phyloP scores from a whole-genome alignment of 2,329 filamentous ascomycete species.

The Clonostachys rosea region DNA sequence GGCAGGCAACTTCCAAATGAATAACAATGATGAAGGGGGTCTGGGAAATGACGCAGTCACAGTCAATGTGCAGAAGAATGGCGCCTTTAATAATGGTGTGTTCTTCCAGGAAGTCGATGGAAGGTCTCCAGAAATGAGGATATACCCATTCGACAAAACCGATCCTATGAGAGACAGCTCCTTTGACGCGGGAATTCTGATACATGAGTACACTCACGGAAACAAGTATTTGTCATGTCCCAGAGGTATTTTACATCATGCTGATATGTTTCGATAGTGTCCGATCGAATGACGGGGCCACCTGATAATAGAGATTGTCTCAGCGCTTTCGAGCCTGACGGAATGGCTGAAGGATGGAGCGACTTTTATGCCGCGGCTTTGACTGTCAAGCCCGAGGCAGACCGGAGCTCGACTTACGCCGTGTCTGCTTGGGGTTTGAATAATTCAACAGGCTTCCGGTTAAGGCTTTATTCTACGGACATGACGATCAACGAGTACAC shows the following conservation, averaged over 20 bases:
- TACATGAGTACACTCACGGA: constrained; percentile 45
- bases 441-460: constrained; percentile 31
- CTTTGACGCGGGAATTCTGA: constrained; percentile 49
- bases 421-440: constrained; percentile 40
- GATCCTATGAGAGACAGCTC: constrained; percentile 38
- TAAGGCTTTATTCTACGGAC: constrained; percentile 41
- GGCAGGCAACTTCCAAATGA: constrained; percentile 49
- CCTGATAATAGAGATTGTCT: constrained; percentile 41
- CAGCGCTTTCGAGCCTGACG: constrained; percentile 30
- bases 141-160: constrained; percentile 44
- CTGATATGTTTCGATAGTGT: constrained; percentile 15
- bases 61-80: constrained; percentile 43
- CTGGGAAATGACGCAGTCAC: constrained; percentile 40
- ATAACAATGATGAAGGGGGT: constrained; percentile 45
- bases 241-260: no score
- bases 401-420: constrained; percentile 29
- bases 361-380: constrained; percentile 44
- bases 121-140: constrained; percentile 14
- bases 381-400: constrained; percentile 36
- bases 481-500: constrained; percentile 28
- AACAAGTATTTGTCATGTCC: constrained; percentile 22
- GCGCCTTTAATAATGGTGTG: constrained; percentile 37
- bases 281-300: constrained; percentile 47
- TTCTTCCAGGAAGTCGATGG: constrained; percentile 25
- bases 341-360: constrained; percentile 46